Evolutionary conservation across 106 monocot genomes (phyloP).

Genomic region (Dendrobium nobile): DNA sequence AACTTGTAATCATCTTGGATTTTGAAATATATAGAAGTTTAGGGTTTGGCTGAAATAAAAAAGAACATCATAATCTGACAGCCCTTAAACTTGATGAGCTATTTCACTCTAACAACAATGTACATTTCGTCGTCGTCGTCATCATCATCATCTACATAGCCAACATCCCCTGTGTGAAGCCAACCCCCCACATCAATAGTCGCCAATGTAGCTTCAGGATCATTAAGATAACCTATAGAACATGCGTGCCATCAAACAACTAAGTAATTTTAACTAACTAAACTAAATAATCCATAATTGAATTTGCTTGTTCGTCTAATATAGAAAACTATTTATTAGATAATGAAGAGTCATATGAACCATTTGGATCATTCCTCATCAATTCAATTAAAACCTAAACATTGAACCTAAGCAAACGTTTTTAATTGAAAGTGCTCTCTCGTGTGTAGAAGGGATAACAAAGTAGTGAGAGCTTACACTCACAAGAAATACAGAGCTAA

Average conservation of each 20-base stretch:
- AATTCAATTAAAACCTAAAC: too few relatives aligned
- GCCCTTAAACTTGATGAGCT: constrained; percentile 98
- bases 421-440: too few relatives aligned
- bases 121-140: constrained; percentile 47
- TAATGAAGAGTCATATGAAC: not conserved
- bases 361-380: too few relatives aligned
- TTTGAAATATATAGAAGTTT: not conserved
- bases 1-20: not conserved
- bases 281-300: too few relatives aligned
- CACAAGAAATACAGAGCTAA: too few relatives aligned
- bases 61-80: constrained; percentile 52
- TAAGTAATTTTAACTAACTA: not conserved
- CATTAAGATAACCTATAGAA: constrained; percentile 70
- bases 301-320: not conserved
- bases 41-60: not conserved
- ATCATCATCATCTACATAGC: constrained; percentile 62
- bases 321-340: too few relatives aligned
- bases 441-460: too few relatives aligned
- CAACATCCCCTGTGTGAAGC: constrained; percentile 94
- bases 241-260: too few relatives aligned
- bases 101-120: constrained; percentile 91
- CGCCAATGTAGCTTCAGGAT: constrained; percentile 65
- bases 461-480: too few relatives aligned
- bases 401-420: too few relatives aligned
- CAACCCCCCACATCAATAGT: constrained; percentile 85